A percentile compares a stretch with the other conserved stretches of the same genome.
phyloP scores from a whole-genome alignment of 371 early-diverging fungal species.

The Mortierella sp. region DNA sequence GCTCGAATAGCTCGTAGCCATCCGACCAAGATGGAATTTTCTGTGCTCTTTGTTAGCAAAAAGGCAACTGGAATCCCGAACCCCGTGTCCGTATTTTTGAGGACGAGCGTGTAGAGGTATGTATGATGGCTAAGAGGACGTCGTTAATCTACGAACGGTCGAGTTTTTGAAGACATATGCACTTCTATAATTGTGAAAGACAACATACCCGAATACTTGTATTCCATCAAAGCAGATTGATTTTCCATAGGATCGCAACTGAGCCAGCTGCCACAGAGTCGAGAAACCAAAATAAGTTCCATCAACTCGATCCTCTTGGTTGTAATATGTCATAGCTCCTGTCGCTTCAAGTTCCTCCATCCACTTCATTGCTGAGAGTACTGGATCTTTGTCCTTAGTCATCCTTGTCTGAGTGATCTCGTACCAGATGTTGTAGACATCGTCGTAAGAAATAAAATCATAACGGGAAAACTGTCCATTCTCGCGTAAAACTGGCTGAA shows the following conservation, averaged over 20 bases:
- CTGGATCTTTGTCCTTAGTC: conserved; percentile 17
- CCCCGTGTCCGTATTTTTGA: conserved; percentile 26
- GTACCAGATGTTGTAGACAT: conserved; percentile 24
- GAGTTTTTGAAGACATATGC: not conserved
- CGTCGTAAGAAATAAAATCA: no score
- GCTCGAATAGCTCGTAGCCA: conserved; percentile 11
- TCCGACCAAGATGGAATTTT: conserved; percentile 1
- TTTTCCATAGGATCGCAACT: no score
- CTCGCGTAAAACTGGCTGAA: conserved; percentile 12
- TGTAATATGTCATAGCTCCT: conserved; percentile 11
- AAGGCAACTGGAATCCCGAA: conserved; percentile 24
- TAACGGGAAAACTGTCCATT: no score
- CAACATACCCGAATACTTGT: conserved; percentile 17
- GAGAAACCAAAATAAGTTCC: conserved; percentile 23
- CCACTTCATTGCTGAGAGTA: conserved; percentile 11
- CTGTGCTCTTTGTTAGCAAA: no score
- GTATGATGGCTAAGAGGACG: conserved; percentile 1
- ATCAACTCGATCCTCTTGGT: conserved; percentile 5
- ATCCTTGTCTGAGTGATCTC: not conserved
- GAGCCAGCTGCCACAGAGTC: conserved; percentile 19
- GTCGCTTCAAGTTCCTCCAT: conserved; percentile 14
- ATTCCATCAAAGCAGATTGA: conserved; percentile 23
- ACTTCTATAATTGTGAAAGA: not conserved
- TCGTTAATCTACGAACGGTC: no score
- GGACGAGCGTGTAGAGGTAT: conserved; percentile 17